phyloP scores from a whole-genome alignment of 345 rosid genomes.

The Linum usitatissimum region DNA sequence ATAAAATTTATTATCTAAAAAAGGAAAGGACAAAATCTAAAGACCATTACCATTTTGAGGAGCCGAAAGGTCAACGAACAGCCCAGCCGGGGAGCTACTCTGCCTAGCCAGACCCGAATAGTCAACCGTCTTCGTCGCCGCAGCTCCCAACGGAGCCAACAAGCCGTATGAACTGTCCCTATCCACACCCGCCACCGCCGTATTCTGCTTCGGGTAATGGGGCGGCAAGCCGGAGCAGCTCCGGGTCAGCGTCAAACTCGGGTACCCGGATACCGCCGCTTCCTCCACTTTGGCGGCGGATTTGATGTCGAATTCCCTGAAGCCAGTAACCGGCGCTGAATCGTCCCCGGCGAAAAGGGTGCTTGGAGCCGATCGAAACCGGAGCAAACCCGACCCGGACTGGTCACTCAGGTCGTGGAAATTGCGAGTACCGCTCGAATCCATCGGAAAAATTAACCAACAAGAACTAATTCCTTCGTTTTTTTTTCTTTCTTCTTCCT shows the following conservation, averaged over 20 bases:
- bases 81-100: slow-evolving; percentile 78
- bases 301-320: slow-evolving; percentile 18
- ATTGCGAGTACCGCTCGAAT: slow-evolving; percentile 37
- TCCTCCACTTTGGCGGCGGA: slow-evolving; percentile 18
- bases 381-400: slow-evolving; percentile 53
- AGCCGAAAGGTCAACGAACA: slow-evolving; percentile 40
- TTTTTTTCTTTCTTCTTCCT: slow-evolving; percentile 2
- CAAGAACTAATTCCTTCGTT: background rate
- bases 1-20: background rate
- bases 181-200: slow-evolving; percentile 32
- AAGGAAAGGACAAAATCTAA: background rate
- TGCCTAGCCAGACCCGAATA: slow-evolving; percentile 47
- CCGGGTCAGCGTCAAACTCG: slow-evolving; percentile 34
- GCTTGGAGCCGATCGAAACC: slow-evolving; percentile 83
- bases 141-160: slow-evolving; percentile 21
- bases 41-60: slow-evolving; percentile 55
- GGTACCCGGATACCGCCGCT: slow-evolving; percentile 19
- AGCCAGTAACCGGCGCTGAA: slow-evolving; percentile 17
- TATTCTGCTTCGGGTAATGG: slow-evolving; percentile 59
- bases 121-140: slow-evolving; percentile 29
- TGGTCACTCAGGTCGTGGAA: slow-evolving; percentile 32
- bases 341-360: slow-evolving; percentile 34
- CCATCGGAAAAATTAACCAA: slow-evolving; percentile 28
- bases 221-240: slow-evolving; percentile 59
- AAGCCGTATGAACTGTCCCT: slow-evolving; percentile 44